Evolutionary conservation across 2,329 filamentous ascomycete genomes (phyloP), one percentile per base, ranked within the genome.

Genomic region (Alternaria sp.): DNA sequence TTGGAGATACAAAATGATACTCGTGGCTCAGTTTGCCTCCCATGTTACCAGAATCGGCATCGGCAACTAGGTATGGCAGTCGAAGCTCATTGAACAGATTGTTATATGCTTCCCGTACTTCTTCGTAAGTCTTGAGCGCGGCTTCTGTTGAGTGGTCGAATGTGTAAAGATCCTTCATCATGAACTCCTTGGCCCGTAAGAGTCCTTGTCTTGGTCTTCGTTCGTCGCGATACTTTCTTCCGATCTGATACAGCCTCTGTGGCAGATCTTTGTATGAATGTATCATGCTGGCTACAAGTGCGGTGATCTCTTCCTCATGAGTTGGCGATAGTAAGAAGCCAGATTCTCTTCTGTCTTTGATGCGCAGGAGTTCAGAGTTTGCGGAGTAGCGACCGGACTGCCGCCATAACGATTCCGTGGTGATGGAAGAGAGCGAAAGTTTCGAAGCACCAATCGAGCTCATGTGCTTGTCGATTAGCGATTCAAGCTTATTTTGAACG

Each of bases 91-190:
- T 82, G 72, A 99, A 96, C 55, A 99, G 87, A 18, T 85, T 85
- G 12, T 84, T 85, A 77, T 99, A 99, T 2, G 91, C 91, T 41
- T 80, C 78, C 54, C 91, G 88, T 3, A 97, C 93, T 45, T 89
- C 82, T 7, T 88, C 81, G 71, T 99, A 99, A 0, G 95, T 97
- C 54, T 87, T 81, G n/a, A 94, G 83, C 2, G 95, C 95, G n/a
- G 87, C 82, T 25, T 87, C 81, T 0, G 84, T 78, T 5, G 86
- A 90, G 37, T 86, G 82, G 75, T 99, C 96, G 75, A 99, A 99
- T 0, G 94, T 97, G 78, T 99, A 99, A 1, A 99, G 86, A 79
- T 99, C 96, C 80, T 99, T 99, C 96, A 99, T 99, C 71, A 93
- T 82, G 73, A 99, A 99, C 75, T 99, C 96, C 65, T 94, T 89